Conservation (phyloP, 306 rosid genomes). For the Lotus japonicus region DNA sequence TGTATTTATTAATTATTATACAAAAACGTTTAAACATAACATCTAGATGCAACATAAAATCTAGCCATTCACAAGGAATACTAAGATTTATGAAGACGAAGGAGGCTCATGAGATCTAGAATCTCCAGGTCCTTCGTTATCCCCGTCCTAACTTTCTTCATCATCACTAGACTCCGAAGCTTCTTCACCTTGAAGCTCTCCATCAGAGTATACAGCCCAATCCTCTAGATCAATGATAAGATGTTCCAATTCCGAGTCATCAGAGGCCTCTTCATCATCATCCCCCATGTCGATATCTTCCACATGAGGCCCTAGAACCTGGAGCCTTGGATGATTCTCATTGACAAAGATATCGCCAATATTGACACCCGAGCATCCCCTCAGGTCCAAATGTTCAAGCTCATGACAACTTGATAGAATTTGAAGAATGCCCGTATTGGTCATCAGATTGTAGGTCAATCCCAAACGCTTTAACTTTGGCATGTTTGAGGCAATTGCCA, state of each 20-base stretch:
- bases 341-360: constrained; percentile 42
- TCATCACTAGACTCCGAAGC: constrained; percentile 62
- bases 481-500: constrained; percentile 83
- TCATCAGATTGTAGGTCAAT: constrained; percentile 66
- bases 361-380: constrained; percentile 90
- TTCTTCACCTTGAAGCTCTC: constrained; percentile 50
- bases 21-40: background rate
- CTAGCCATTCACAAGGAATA: constrained; percentile 24
- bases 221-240: too few species aligned
- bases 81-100: constrained; percentile 54
- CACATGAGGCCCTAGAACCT: constrained; percentile 69
- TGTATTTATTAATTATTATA: too few species aligned
- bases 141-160: constrained; percentile 66
- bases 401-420: constrained; percentile 57
- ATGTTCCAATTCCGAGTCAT: too few species aligned
- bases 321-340: constrained; percentile 57
- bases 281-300: constrained; percentile 43
- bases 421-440: constrained; percentile 46
- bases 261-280: constrained; percentile 67
- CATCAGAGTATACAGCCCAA: constrained; percentile 30
- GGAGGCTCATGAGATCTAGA: constrained; percentile 74
- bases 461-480: constrained; percentile 82
- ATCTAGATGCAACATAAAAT: background rate
- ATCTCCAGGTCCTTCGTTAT: constrained; percentile 66
- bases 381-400: constrained; percentile 68